Conservation (phyloP, 2,329 filamentous ascomycete genomes). For the Stromatinia cepivora region DNA sequence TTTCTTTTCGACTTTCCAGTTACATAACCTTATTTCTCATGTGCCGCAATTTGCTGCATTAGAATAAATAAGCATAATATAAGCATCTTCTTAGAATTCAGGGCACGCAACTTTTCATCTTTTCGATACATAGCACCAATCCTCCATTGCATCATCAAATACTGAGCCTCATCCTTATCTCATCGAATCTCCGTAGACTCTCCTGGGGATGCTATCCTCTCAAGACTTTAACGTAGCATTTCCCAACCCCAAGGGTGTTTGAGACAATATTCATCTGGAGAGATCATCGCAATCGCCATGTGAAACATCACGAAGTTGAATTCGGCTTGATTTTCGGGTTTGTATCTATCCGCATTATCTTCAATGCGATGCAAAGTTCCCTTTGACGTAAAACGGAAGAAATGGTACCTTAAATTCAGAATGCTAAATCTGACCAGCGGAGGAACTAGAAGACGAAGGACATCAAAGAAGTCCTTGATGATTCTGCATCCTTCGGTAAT, state of each 20-base stretch:
- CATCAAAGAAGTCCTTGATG: neutral
- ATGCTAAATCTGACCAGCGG: neutral
- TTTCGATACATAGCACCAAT: neutral
- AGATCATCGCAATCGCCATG: neutral
- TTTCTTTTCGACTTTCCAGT: neutral
- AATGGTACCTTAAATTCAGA: neutral
- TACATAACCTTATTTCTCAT: neutral
- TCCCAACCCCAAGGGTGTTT: no score
- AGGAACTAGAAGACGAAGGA: no score
- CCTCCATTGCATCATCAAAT: neutral
- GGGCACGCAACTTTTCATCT: neutral
- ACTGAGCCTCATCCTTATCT: neutral
- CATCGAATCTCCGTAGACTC: neutral
- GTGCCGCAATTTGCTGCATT: neutral
- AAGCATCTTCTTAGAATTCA: neutral
- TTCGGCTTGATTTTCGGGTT: neutral
- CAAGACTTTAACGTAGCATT: neutral
- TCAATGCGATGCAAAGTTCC: neutral
- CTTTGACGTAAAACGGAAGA: neutral
- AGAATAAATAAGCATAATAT: neutral
- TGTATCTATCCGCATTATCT: neutral
- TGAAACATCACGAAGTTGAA: neutral
- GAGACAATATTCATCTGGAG: neutral
- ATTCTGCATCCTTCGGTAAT: neutral
- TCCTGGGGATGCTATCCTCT: neutral